Base-by-base conservation (phyloP, 2,329 filamentous ascomycete species). In the Penicillium expansum region DNA sequence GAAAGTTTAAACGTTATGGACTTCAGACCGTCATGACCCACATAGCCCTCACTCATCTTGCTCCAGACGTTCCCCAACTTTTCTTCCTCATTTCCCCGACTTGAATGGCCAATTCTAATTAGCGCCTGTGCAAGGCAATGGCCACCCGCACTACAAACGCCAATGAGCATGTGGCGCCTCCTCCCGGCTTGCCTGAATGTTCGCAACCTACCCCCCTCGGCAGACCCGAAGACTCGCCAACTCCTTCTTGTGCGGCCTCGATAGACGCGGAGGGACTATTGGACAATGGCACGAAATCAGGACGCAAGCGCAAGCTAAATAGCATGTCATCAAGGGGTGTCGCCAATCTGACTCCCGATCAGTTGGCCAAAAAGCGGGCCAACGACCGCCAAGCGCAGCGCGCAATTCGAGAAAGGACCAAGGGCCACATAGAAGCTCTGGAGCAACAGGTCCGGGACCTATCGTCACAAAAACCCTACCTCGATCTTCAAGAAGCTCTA, bases 351-450 rank as follows among this genome's bases (percentile, higher is more conserved):
- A 95, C 91, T 11, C 89, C 91, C 6, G 89, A 92, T 60, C 92
- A 96, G 76, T 83, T 96, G 57, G 90, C 89, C 30, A 89, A 92
- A 74, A 97, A 96, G 79, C 83, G 92, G 62, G 90, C 91, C 68
- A 96, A 96, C 83, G 91, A 95, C 71, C 86, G 91, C 56, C 90
- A 95, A 73, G 91, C 91, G 30, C 91, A 96, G 72, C 84, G 91
- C 48, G 90, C 90, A 38, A 94, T 95, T 58, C 83, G 91, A 41
- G 89, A 93, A 76, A 85, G 91, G 54, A 94, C 90, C 29, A 91
- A 88, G 76, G 84, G 86, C 56, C 88, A 90, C 72, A 94, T 94
- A 64, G 89, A 93, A 70, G 78, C 76, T 7, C 79, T 94, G 57
- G 89, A 94, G 72, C 81, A 80, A 58, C 82, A 84, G 60, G 92